A percentile compares a stretch with the other conserved stretches of the same genome.
These are phyloP conservation scores for Cordyceps cicadae DNA, from an alignment of 2,329 filamentous ascomycete genomes.

Conservation along the genomic window DNA sequence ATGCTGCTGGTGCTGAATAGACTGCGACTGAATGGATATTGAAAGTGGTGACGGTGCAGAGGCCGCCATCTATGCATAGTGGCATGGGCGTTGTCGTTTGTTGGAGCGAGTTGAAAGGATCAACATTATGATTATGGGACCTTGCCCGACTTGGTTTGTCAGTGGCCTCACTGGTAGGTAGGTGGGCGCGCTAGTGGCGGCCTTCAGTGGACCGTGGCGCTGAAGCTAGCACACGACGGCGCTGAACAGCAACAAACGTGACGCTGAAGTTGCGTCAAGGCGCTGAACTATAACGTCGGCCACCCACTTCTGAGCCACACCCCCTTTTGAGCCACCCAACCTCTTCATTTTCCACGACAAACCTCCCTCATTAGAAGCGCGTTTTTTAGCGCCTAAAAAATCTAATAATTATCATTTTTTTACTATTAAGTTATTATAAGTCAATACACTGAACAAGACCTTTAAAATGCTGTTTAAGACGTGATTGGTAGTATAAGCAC, in stretches of 20 bases:
- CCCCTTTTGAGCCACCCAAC: too few species aligned
- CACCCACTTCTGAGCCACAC: too few species aligned
- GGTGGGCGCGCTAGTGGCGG: background rate
- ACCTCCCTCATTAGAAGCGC: too few species aligned
- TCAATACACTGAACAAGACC: too few species aligned
- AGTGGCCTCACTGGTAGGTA: background rate
- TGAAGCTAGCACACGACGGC: background rate
- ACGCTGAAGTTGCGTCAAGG: background rate
- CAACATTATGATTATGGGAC: background rate
- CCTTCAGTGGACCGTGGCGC: background rate
- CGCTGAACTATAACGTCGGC: too few species aligned
- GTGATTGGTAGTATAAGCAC: too few species aligned
- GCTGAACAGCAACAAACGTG: background rate
- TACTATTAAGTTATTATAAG: too few species aligned
- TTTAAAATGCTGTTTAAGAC: too few species aligned
- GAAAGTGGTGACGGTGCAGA: constrained; percentile 9
- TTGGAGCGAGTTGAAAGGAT: background rate
- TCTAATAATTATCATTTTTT: too few species aligned
- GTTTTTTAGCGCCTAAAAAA: too few species aligned
- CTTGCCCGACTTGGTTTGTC: background rate
- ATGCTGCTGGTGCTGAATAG: constrained; percentile 17
- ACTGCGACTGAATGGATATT: constrained; percentile 18
- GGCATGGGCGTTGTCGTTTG: background rate
- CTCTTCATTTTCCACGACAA: too few species aligned
- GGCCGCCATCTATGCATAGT: constrained; percentile 9